Conservation (phyloP, 1,284 basidiomycete genomes). For the Leccinum griseonigrum region DNA sequence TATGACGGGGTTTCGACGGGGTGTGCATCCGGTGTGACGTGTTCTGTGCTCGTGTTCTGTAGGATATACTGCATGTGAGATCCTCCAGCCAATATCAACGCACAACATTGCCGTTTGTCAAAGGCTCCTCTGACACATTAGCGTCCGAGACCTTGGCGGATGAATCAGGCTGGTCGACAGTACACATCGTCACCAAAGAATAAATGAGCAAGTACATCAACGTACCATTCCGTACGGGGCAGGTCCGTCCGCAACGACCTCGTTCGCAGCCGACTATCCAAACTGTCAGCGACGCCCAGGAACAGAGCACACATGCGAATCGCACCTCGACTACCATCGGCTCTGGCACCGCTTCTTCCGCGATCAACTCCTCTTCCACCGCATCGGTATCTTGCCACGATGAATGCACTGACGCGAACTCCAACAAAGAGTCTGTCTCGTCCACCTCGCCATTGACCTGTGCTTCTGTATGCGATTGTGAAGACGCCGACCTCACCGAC, state of each 20-base stretch:
- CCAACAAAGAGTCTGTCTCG: conserved; percentile 22
- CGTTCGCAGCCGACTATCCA: background rate
- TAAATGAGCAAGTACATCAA: background rate
- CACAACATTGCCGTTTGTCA: background rate
- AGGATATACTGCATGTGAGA: background rate
- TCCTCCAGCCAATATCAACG: background rate
- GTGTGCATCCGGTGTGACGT: background rate
- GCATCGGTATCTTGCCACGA: conserved; percentile 4
- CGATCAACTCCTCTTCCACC: background rate
- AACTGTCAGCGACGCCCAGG: conserved; percentile 5
- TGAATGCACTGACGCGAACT: conserved; percentile 27
- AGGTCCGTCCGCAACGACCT: background rate
- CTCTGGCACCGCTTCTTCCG: background rate
- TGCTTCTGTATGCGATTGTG: background rate
- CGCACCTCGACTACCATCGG: conserved; percentile 11
- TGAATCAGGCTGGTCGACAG: background rate
- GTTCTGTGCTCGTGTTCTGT: conserved; percentile 3
- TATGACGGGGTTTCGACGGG: background rate
- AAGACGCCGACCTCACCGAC: background rate
- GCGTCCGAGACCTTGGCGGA: background rate
- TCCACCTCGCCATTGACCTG: conserved; percentile 1
- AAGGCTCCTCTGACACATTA: background rate
- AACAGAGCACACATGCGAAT: background rate
- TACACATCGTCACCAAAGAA: background rate
- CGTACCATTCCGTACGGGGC: background rate